Evolutionary conservation across 768 basidiomycete genomes (phyloP), one percentile per base, ranked within the genome.

Genomic region (Austroboletus eburneus): DNA sequence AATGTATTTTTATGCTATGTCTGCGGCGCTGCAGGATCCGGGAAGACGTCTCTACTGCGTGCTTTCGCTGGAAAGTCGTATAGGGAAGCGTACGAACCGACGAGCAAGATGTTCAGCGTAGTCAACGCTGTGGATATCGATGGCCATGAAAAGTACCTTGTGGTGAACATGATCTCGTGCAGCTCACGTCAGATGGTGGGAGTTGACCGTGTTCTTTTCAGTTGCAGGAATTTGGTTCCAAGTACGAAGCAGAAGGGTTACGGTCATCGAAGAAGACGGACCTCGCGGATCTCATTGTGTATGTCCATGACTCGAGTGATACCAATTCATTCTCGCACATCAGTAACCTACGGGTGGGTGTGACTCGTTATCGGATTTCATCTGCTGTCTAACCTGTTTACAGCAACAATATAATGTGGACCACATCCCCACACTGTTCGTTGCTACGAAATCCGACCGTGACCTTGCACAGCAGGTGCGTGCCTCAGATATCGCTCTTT

Each of bases 311-410:
- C 68, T 97, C 94, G 39, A 93, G 91, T 62, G 95, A 99, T 64
- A 97, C 95, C 33, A 98, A 99, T 69, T 96, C 92, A 9, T 99
- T 99, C 66, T 94, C 91, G 39, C 96, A 98, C 69, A 92, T 99
- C 65, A 94, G 91, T 57, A 96, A 95, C 70, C 72, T 97, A 58
- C 80, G 95, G 65, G 93, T 95, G 63, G 47, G 80, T 69, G 35
- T 24, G 57, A 34, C 14, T 45, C 13, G 35, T 41, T 17, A 10
- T 29, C 20, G 24, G 42, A 21, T 20, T 18, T 46, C 23, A 27
- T 48, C 57, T 61, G 56, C 57, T 51, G 38, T 32, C 29, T 61
- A n/a, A n/a, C n/a, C n/a, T n/a, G n/a, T 46, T 37, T 43, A 29
- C 68, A 96, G 92, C 94, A 97, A 90, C 92, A 94, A 78, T 95